Evolutionary conservation across 495 filamentous ascomycete genomes (phyloP), one percentile per base, ranked within the genome.

Genomic region (Oleoguttula mirabilis): DNA sequence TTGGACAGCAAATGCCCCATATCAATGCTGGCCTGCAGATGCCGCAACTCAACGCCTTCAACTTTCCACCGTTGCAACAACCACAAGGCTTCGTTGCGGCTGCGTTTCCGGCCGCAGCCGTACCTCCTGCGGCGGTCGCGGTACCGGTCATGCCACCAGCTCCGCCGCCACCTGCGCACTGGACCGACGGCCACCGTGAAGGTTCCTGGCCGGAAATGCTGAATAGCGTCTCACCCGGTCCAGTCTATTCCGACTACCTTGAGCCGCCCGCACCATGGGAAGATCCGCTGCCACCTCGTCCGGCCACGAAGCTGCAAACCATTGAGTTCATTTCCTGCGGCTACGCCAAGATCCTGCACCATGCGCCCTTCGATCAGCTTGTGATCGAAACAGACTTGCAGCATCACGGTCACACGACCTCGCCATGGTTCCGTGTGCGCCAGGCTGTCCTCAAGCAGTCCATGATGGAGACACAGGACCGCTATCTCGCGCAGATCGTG

Each of bases 131-230:
- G 14, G 19, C 31, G 2, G 3, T 25, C 12, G 11, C 33, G 32
- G 19, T 7, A n/a, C 20, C 2, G 14, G 2, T 19, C 14, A 25
- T 30, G 12, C 4, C 30, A 8, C 10, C 24, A 14, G 20, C 27
- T 22, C 12, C 20, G 5, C 33, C 16, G 2, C 16, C 31, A 12
- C 12, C 21, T 14, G 1, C 37, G 6, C 30, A 28, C 23, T 40
- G 27, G 30, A 38, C 19, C 27, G 23, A 25, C 14, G 27, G 30
- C 21, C 32, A 42, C 24, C 51, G 56, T n/a, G n/a, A n/a, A 27
- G 59, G 57, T 21, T 61, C 57, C 14, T 64, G 60, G 60, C 41
- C 56, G 11, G n/a, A 54, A 22, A 15, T 62, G 22, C 37, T 64
- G 41, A 48, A 58, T 50, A 25, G 39, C 15, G 52, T 63, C 21